Evolutionary conservation across 345 rosid species (phyloP), one percentile per base, ranked within the genome.

Genomic region (Eucalyptus polybractea): DNA sequence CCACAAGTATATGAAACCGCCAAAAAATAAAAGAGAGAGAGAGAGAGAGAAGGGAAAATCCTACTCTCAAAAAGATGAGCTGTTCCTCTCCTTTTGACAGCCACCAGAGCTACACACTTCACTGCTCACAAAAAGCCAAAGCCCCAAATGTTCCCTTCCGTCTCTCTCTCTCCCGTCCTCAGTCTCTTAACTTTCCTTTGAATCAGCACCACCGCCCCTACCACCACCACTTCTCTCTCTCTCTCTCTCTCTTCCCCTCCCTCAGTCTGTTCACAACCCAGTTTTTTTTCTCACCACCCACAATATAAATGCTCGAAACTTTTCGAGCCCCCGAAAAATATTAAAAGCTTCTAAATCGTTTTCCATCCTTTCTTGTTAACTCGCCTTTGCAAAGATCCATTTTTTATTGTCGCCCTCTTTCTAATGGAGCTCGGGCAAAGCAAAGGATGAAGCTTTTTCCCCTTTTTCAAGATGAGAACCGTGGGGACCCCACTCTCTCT

Each of bases 201-300:
- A 89, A 89, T 89, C 90, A 89, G 90, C 88, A 89, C 87, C 87
- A 89, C 88, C 90, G 90, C 87, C 72, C 90, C 90, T 80, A 89
- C 86, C 88, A 72, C 90, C 49, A 37, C 45, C 83, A 47, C 88
- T 51, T 69, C 90, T 89, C 65, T 33, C 21, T 37, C 80, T 8
- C 80, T 31, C 80, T 67, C 72, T 15, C 33, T 12, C 33, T 15
- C 80, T 60, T 22, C 40, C 76, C 21, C 76, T 29, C 37, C 76
- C 80, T 60, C 45, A 25, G 56, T 50, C 58, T 69, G 45, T 80
- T 42, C 86, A 37, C 90, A 67, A 19, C 87, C 33, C 40, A 40
- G 31, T 88, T 88, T 83, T 81, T 88, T 83, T 56, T 60, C 40
- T 27, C 31, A 50, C 86, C 60, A 89, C 58, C 45, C 67, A 89